Base-by-base conservation (phyloP, 371 early-diverging fungal genomes). In the Chytridium lagenaria region DNA sequence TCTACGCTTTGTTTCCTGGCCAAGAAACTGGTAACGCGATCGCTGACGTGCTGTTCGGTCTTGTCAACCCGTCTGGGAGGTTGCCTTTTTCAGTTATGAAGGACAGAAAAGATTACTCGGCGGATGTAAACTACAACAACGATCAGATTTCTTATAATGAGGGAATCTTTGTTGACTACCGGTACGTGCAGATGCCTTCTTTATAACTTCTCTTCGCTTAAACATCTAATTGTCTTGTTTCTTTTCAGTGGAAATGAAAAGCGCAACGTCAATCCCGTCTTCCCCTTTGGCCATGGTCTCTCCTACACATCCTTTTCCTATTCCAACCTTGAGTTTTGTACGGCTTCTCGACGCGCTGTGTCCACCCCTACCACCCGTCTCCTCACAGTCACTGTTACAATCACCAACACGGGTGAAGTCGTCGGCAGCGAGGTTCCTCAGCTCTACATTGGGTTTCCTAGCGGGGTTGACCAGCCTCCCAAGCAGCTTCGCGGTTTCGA, bases 21-120 rank as follows among this genome's bases (percentile, higher is more conserved):
- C 86, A 89, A 80, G 90, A 89, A 68, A 78, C 86, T 26, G 90
- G 89, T 44, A 88, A 88, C 59, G 79, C 88, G 26, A 72, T 90
- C 33, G 87, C 88, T 3, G 88, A 88, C 73, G 78, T 90, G 7
- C 74, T 91, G 2, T 89, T 89, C 78, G 91, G 90, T 34, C 81
- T 82, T 55, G 78, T 85, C 37, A 89, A 89, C 64, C 91, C 91
- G 19, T 86, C 86, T n/a, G 88, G 86, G 7, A 80, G 87, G 30
- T 74, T 91, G 12, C 91, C 91, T 15, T 89, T 87, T 70, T 88
- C 88, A 16, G 85, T 89, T 76, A 81, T 79, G 44, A 77, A 77
- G 34, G 52, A 78, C 2, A 52, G 69, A 22, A 50, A 52, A 19
- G 84, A 89, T 67, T 90, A 87, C 69, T 71, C 73, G 34, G 78